phyloP scores from a whole-genome alignment of 768 basidiomycete genomes.

The Sarcodon aspratus region DNA sequence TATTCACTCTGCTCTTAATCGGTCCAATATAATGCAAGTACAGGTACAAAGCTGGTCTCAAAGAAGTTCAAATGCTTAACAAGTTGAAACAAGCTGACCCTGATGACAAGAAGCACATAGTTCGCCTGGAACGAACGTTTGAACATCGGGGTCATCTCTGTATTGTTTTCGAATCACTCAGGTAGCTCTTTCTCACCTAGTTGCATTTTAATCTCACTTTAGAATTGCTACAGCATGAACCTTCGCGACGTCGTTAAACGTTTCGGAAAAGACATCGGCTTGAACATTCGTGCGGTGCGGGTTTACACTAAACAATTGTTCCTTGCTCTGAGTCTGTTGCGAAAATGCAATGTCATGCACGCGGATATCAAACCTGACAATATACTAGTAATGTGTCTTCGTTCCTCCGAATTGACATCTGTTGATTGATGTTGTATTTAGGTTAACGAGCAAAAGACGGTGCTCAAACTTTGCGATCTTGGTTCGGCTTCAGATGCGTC shows the following conservation, averaged over 20 bases:
- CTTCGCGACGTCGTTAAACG: constrained; percentile 95
- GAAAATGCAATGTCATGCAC: constrained; percentile 91
- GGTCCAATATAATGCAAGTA: not conserved
- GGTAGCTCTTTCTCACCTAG: constrained; percentile 32
- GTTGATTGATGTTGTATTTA: constrained; percentile 18
- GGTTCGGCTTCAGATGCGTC: constrained; percentile 94
- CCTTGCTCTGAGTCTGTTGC: constrained; percentile 71
- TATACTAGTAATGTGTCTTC: constrained; percentile 56
- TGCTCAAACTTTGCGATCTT: constrained; percentile 90
- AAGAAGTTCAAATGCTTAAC: constrained; percentile 83
- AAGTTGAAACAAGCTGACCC: constrained; percentile 85
- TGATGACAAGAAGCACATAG: constrained; percentile 93
- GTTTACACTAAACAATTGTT: constrained; percentile 98
- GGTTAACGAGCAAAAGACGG: constrained; percentile 92
- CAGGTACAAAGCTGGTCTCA: constrained; percentile 92
- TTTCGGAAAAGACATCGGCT: constrained; percentile 95
- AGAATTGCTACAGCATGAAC: constrained; percentile 64
- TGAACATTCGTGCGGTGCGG: constrained; percentile 94
- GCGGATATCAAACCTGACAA: constrained; percentile 99
- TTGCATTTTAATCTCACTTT: constrained; percentile 1
- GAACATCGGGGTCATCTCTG: constrained; percentile 97
- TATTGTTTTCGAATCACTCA: constrained; percentile 88
- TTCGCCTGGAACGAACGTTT: constrained; percentile 88
- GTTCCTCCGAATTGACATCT: not conserved
- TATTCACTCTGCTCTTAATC: not conserved